These are phyloP conservation scores for Neofusicoccum sp. DNA, from an alignment of 2,329 filamentous ascomycete genomes.

Conservation along the genomic window DNA sequence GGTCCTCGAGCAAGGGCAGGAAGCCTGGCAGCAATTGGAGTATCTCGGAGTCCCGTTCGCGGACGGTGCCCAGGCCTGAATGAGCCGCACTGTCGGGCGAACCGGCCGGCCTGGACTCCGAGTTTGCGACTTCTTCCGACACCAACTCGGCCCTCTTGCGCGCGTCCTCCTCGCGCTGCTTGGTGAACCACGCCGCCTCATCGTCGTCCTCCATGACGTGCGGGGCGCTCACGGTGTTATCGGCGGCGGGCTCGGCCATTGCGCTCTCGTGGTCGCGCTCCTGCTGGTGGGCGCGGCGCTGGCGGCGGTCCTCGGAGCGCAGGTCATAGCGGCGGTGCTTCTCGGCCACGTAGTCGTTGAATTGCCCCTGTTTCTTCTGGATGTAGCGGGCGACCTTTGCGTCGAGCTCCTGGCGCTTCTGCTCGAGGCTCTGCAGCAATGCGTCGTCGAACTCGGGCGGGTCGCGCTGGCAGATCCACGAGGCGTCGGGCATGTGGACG, in stretches of 20 bases:
- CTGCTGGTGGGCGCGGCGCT: slow-evolving; percentile 5
- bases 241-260: not conserved
- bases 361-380: slow-evolving; percentile 19
- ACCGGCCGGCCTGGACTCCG: not conserved
- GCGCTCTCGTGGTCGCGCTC: slow-evolving; percentile 1
- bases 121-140: slow-evolving; percentile 15
- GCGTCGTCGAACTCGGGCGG: slow-evolving; percentile 17
- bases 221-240: not conserved
- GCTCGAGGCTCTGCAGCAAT: slow-evolving; percentile 18
- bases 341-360: slow-evolving; percentile 17
- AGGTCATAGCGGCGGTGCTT: slow-evolving; percentile 16
- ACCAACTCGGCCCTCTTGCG: slow-evolving; percentile 8
- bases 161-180: slow-evolving; percentile 15
- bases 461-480: slow-evolving; percentile 13
- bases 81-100: not conserved
- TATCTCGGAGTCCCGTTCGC: slow-evolving; percentile 18
- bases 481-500: slow-evolving; percentile 12
- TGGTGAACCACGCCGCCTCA: slow-evolving; percentile 10
- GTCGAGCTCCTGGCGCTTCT: slow-evolving; percentile 19
- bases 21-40: slow-evolving; percentile 16
- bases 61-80: not conserved
- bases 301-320: slow-evolving; percentile 16
- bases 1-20: slow-evolving; percentile 17
- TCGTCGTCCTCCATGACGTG: slow-evolving; percentile 4
- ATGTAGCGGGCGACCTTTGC: slow-evolving; percentile 18